Evolutionary conservation across 176 grass and related monocot genomes (phyloP).

Genomic region (Tuctoria greenei): DNA sequence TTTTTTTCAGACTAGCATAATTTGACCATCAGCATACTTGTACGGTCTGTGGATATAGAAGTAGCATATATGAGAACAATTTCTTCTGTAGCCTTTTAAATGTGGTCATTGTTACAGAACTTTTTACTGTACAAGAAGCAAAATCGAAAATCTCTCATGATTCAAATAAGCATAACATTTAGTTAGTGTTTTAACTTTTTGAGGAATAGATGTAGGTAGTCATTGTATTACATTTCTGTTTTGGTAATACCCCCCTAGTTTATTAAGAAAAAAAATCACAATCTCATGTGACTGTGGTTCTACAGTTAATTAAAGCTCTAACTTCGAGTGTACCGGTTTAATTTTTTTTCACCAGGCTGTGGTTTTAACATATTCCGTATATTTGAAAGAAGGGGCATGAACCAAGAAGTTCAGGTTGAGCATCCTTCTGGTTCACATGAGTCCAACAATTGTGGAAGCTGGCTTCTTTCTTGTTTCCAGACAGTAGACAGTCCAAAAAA

Average conservation of each 20-base stretch:
- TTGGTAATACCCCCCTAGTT: not conserved
- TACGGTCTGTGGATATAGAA: not conserved
- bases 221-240: not conserved
- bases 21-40: slow-evolving; percentile 3
- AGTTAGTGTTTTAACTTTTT: not conserved
- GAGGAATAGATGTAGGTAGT: not conserved
- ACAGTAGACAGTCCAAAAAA: slow-evolving; percentile 45
- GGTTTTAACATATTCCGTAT: slow-evolving; percentile 70
- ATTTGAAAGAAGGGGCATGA: slow-evolving; percentile 48
- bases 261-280: not conserved
- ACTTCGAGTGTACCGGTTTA: not conserved
- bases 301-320: not conserved
- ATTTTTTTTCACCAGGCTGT: slow-evolving; percentile 56
- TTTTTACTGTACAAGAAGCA: not conserved
- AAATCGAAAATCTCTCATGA: slow-evolving; percentile 2
- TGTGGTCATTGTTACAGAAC: not conserved
- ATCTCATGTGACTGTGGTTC: slow-evolving; percentile 3
- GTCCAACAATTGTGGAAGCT: slow-evolving; percentile 47
- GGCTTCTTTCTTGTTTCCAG: slow-evolving; percentile 66
- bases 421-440: slow-evolving; percentile 27
- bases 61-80: not conserved
- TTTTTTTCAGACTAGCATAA: not conserved
- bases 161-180: not conserved
- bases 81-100: not conserved
- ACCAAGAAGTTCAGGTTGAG: slow-evolving; percentile 33